Evolutionary conservation across 139 green algal genomes (phyloP), one percentile per base, ranked within the genome.

Genomic region (Axilococcus clingmanii): DNA sequence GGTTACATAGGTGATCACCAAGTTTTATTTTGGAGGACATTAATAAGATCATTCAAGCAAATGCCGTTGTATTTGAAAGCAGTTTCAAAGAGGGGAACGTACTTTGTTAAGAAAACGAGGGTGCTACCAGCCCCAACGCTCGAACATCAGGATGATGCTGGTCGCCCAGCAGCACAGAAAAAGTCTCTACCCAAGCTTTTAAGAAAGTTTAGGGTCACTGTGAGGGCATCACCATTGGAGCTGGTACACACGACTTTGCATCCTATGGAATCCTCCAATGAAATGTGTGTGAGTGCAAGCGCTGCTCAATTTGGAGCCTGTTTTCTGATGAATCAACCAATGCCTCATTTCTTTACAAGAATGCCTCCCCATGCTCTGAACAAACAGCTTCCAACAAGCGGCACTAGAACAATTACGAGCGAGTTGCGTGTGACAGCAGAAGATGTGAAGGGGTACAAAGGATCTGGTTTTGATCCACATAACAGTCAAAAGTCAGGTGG

Each of bases 211-310:
- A 15, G 34, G 30, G 27, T 37, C 0, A 22, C 56, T 30, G 43
- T 75, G 19, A 24, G 20, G 7, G 63, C 55, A 0, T 17, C 33
- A 0, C 61, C 61, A 1, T 28, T 80, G 28, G 43, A 68, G 8
- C 33, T 81, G 12, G 48, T 59, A 14, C 65, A 81, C 60, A 74
- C 69, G 38, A 68, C 65, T 3, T 41, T 51, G 4, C 69, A 71
- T 28, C 12, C 40, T 1, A 44, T 44, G 7, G 69, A 76, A 38
- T n/a, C n/a, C n/a, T 63, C 68, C 22, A 48, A 37, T 36, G 68
- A 52, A 24, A n/a, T 74, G 19, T 36, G 33, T 35, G 29, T 79
- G 29, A 25, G 29, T 7, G 52, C 47, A 5, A 40, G 11, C 17
- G 23, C 40, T 19, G 52, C 54, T n/a, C 15, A 20, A 7, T 56